Base-by-base conservation (phyloP, 345 rosid species). In the Mercurialis annua region DNA sequence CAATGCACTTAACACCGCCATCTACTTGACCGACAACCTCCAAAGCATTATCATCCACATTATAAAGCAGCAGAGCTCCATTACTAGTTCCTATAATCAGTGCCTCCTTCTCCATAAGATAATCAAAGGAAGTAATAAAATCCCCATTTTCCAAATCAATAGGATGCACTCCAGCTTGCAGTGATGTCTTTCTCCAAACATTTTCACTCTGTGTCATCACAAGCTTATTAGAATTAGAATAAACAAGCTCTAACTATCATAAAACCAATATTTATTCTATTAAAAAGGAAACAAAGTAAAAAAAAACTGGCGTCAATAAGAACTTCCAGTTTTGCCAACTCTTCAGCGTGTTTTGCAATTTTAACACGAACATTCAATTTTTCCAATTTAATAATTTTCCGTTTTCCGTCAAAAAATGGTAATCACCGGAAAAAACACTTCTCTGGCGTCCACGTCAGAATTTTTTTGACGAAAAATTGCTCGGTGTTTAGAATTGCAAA, bases 21-120 rank as follows among this genome's bases (percentile, higher is more conserved):
- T 94, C 87, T 18, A 89, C 96, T 58, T 75, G 78, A 59, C 99
- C 97, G 47, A 94, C 98, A 65, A 85, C 74, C 70, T 89, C 98
- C 0, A 85, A 78, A 40, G 76, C 81, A 76, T 82, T 76, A 38
- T 72, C 75, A 54, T 91, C 98, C 67, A 85, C 87, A 30, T 56
- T 72, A 76, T 87, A 88, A 66, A 87, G 73, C 67, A 86, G 64
- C 23, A 94, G 71, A 68, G 80, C 83, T 20, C 99, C 99, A 71
- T 65, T 64, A 61, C 82, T 73, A 43, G 99, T 89, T 40, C 99
- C 99, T 55, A 91, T 40, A 29, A 89, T 67, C 43, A 94, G 51
- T n/a, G 97, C 86, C 76, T 94, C 98, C 81, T 89, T 89, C 90
- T 94, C 97, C 84, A 90, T 81, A 0, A 94, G 81, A 76, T 86